phyloP scores from a whole-genome alignment of 2,329 filamentous ascomycete species.

The Myotisia sp. region DNA sequence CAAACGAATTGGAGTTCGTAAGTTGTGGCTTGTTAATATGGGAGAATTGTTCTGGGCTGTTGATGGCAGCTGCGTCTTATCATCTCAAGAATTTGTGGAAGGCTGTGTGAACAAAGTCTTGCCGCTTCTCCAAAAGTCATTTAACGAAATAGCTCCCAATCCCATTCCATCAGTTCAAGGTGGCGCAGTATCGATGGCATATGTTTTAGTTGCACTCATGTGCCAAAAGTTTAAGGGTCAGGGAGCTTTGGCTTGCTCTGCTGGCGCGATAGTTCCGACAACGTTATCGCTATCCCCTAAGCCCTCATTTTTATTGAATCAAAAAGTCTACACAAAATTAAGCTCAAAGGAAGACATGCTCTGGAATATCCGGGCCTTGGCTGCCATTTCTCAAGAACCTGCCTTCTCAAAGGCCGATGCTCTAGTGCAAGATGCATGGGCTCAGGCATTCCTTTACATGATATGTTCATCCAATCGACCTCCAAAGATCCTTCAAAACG shows the following conservation, averaged over 20 bases:
- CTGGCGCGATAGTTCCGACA: conserved; percentile 45
- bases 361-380: conserved; percentile 62
- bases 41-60: conserved; percentile 55
- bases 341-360: conserved; percentile 57
- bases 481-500: conserved; percentile 49
- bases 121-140: conserved; percentile 46
- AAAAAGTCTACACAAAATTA: conserved; percentile 72
- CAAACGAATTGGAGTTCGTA: conserved; percentile 65
- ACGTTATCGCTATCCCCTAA: conserved; percentile 60
- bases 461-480: conserved; percentile 51
- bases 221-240: conserved; percentile 41
- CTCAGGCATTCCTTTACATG: conserved; percentile 69
- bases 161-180: conserved; percentile 65
- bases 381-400: conserved; percentile 44
- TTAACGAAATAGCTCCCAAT: conserved; percentile 66
- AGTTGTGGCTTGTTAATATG: conserved; percentile 63
- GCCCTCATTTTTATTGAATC: conserved; percentile 72
- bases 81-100: conserved; percentile 28
- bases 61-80: conserved; percentile 33
- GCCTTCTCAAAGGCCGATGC: conserved; percentile 35
- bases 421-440: conserved; percentile 54
- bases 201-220: conserved; percentile 54
- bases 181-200: conserved; percentile 66
- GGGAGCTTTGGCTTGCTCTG: conserved; percentile 35
- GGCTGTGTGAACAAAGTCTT: conserved; percentile 38